Evolutionary conservation across 768 basidiomycete species (phyloP).

Genomic region (Boletus huronensis): DNA sequence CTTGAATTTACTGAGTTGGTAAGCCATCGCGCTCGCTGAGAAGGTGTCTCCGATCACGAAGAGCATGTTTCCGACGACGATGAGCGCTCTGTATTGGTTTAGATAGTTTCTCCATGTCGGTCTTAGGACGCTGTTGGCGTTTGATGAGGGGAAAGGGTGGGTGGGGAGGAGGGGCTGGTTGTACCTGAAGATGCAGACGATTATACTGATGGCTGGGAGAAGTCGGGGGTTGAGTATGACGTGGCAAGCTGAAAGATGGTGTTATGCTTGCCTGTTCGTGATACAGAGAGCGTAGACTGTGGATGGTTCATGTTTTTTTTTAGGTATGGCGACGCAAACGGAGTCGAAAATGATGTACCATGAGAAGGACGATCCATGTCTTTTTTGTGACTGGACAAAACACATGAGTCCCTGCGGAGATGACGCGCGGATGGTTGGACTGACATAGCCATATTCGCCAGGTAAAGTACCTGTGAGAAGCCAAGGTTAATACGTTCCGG

Average conservation of each 20-base stretch:
- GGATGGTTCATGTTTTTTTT: not conserved
- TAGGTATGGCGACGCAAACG: not conserved
- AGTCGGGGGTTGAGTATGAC: not conserved
- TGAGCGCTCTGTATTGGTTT: not conserved
- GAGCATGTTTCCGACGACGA: conserved; percentile 22
- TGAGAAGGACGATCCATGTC: conserved; percentile 15
- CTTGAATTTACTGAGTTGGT: conserved; percentile 17
- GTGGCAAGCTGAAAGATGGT: not conserved
- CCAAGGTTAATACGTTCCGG: not conserved
- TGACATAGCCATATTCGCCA: conserved; percentile 30
- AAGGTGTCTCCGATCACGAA: conserved; percentile 26
- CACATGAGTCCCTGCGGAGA: not conserved
- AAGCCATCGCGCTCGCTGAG: conserved; percentile 20
- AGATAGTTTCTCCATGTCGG: conserved; percentile 16
- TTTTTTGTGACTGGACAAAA: conserved; percentile 16
- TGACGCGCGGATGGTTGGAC: not conserved
- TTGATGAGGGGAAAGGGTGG: too few relatives aligned
- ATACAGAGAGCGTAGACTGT: conserved; percentile 16
- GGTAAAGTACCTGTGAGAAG: conserved; percentile 24
- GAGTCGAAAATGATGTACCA: conserved; percentile 9
- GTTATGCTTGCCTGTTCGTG: conserved; percentile 19
- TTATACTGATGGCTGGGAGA: conserved; percentile 16
- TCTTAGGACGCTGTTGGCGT: conserved; percentile 4
- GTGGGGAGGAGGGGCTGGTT: too few relatives aligned
- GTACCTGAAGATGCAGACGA: conserved; percentile 18